Evolutionary conservation across 805 yeast species (phyloP).

Genomic region (Candida morakotiae): DNA sequence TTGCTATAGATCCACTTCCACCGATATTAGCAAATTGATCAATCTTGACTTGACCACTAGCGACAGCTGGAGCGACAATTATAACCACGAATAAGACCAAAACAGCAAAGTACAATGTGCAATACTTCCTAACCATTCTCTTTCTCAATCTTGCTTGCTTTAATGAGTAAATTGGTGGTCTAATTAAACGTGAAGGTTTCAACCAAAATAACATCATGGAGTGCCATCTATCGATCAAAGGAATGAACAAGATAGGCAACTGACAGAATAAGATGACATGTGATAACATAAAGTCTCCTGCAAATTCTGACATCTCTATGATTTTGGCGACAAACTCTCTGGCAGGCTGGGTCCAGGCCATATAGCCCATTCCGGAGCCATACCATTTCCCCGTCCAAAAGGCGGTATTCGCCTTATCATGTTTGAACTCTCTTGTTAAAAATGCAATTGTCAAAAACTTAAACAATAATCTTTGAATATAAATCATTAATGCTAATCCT

Average conservation of each 20-base stretch:
- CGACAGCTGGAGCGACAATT: constrained; percentile 91
- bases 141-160: constrained; percentile 94
- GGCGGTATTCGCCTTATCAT: constrained; percentile 92
- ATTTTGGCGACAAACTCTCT: constrained; percentile 94
- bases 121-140: constrained; percentile 95
- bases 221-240: constrained; percentile 94
- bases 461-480: constrained; percentile 84
- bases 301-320: constrained; percentile 91
- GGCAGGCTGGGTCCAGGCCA: constrained; percentile 91
- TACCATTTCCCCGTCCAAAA: constrained; percentile 99
- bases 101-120: constrained; percentile 70
- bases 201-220: constrained; percentile 98
- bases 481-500: constrained; percentile 80
- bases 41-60: constrained; percentile 50
- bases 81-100: constrained; percentile 67
- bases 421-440: constrained; percentile 94
- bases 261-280: constrained; percentile 85
- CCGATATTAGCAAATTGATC: constrained; percentile 21
- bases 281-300: constrained; percentile 94
- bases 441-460: constrained; percentile 73
- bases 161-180: constrained; percentile 96
- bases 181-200: constrained; percentile 91
- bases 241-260: constrained; percentile 80
- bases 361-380: constrained; percentile 87
- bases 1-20: constrained; percentile 32